phyloP scores from a whole-genome alignment of 306 rosid species.

The Castanea mollissima region DNA sequence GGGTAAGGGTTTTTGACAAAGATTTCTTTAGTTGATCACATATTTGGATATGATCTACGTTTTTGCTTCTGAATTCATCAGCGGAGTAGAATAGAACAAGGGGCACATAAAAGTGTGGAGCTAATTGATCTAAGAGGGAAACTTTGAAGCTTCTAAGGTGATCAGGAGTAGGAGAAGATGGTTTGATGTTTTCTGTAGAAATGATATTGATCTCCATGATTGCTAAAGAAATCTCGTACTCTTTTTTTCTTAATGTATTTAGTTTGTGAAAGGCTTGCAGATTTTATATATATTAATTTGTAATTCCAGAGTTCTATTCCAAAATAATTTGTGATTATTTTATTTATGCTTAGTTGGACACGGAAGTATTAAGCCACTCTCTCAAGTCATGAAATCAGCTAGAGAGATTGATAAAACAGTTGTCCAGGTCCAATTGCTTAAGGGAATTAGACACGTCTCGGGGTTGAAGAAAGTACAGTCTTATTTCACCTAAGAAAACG shows the following conservation, averaged over 20 bases:
- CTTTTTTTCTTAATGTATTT: not conserved
- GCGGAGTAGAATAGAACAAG: slow-evolving; percentile 16
- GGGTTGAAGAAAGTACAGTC: too few species aligned
- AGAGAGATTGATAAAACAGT: too few species aligned
- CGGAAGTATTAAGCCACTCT: too few species aligned
- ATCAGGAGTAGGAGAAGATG: not conserved
- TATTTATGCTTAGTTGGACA: too few species aligned
- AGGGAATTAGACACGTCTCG: too few species aligned
- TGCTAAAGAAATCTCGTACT: too few species aligned
- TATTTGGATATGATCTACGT: not conserved
- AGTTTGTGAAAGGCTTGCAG: not conserved
- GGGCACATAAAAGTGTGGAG: slow-evolving; percentile 16
- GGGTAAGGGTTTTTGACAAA: not conserved
- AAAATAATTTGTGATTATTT: too few species aligned
- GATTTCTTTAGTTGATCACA: not conserved
- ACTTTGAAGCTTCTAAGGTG: slow-evolving; percentile 4
- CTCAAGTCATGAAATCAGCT: too few species aligned
- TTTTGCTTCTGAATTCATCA: not conserved
- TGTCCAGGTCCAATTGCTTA: too few species aligned
- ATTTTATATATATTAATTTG: too few species aligned
- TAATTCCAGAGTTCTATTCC: too few species aligned
- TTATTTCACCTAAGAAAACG: too few species aligned
- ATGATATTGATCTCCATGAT: slow-evolving; percentile 9
- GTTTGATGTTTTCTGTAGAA: slow-evolving; percentile 5
- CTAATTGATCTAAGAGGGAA: slow-evolving; percentile 14